phyloP scores from a whole-genome alignment of 306 rosid species.

The Cyclanthera cordifolia region DNA sequence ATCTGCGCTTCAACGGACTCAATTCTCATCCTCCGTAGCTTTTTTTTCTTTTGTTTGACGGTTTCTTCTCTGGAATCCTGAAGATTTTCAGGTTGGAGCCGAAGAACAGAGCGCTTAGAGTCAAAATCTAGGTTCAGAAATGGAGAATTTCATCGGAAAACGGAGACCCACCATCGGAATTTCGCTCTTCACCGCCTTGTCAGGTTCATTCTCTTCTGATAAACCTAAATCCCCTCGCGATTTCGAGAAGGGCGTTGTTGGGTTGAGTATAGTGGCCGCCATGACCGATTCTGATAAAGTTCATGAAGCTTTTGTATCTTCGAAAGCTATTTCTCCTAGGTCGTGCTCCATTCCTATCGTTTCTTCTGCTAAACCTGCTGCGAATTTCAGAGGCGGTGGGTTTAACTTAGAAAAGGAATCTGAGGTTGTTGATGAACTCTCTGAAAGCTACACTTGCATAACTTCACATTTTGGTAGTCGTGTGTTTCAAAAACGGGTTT shows the following conservation, averaged over 20 bases:
- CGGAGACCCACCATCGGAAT: constrained; percentile 29
- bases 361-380: constrained; percentile 51
- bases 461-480: constrained; percentile 36
- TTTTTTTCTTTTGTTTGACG: background rate
- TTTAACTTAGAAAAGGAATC: constrained; percentile 12
- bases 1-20: background rate
- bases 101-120: background rate
- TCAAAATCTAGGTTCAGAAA: background rate
- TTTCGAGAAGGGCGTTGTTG: constrained; percentile 48
- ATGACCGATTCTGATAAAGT: constrained; percentile 30
- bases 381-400: constrained; percentile 43
- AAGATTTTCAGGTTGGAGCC: background rate
- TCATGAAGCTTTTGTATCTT: constrained; percentile 13
- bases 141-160: constrained; percentile 27
- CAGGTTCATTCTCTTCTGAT: constrained; percentile 28
- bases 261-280: constrained; percentile 62
- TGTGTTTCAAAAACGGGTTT: constrained; percentile 25
- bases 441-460: constrained; percentile 50
- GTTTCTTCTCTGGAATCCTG: background rate
- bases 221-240: constrained; percentile 31
- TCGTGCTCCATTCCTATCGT: constrained; percentile 48
- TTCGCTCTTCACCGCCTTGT: constrained; percentile 33
- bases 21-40: background rate
- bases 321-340: constrained; percentile 21
- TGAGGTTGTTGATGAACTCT: constrained; percentile 28